Evolutionary conservation across 2,329 filamentous ascomycete species (phyloP), one percentile per base, ranked within the genome.

Genomic region (Neospermospora avenae): DNA sequence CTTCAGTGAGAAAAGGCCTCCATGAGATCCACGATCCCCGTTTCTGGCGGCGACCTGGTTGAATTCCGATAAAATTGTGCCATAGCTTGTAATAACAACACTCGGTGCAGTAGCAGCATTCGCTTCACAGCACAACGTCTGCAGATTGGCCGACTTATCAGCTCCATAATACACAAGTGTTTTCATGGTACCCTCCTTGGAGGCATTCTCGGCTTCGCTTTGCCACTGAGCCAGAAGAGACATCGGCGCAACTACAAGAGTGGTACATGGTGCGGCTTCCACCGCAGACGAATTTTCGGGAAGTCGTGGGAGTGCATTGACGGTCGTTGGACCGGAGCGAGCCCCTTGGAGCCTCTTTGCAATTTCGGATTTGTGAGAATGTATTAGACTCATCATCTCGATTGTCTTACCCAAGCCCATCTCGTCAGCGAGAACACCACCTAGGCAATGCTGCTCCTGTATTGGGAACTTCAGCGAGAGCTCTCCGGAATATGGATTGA

Each of bases 361-460:
- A 14, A 78, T 71, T 22, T 87, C 80, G 3, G 85, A 87, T 63
- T 84, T 85, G 72, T 98, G 90, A 0, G 90, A 85, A 72, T 99
- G 95, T 4, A 99, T 84, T 53, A 99, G 78, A 75, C 91, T 95
- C 63, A 99, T 84, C 92, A 99, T 98, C 72, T 99, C 93, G 56
- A 99, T 98, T 0, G 95, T 99, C 77, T 99, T 99, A 35, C 95
- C 95, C 1, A 99, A 80, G 49, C 95, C 95, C 95, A 99, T 99
- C 75, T 98, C 90, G 70, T 99, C 95, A 8, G 95, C 95, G 44
- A 99, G 78, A 59, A 99, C 90, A 5, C 95, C 95, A 46, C 95
- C 95, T 0, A 96, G 79, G 67, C 95, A 99, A 72, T 96, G 91
- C 71, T 98, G 95, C 69, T 98, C 91, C 72, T 99, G 95, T 2